phyloP scores from a whole-genome alignment of 768 basidiomycete species.

The Leucosporidium creatinivorum region DNA sequence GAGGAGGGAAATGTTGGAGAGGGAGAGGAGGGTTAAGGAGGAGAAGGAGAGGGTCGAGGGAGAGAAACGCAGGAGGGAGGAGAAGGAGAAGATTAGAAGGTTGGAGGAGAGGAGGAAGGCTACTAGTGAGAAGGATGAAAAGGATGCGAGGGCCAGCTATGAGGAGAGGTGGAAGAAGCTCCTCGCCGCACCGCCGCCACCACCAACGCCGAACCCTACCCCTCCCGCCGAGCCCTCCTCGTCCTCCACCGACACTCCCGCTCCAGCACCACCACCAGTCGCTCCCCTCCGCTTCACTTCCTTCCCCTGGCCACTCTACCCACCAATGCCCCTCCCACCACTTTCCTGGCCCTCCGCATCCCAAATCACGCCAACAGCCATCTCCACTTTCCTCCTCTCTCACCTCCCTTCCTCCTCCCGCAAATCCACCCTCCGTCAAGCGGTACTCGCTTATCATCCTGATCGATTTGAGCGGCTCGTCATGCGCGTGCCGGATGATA shows the following conservation, averaged over 20 bases:
- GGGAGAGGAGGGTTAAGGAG: conserved; percentile 1
- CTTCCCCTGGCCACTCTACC: conserved; percentile 35
- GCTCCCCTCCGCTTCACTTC: conserved; percentile 25
- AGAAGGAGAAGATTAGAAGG: conserved; percentile 10
- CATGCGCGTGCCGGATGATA: conserved; percentile 21
- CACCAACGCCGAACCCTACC: not conserved
- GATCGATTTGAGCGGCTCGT: conserved; percentile 36
- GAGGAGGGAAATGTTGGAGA: conserved; percentile 6
- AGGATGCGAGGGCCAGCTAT: conserved; percentile 16
- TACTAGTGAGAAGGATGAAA: conserved; percentile 9
- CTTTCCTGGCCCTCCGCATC: conserved; percentile 22
- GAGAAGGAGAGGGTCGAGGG: conserved; percentile 16
- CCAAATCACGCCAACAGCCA: conserved; percentile 12
- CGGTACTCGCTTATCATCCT: conserved; percentile 36
- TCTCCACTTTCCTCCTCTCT: conserved; percentile 24
- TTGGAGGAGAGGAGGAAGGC: conserved; percentile 8
- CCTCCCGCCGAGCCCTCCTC: not conserved
- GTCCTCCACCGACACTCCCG: not conserved
- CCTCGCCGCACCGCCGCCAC: not conserved
- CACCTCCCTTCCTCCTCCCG: conserved; percentile 9
- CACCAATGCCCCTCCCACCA: conserved; percentile 22
- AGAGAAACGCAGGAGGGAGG: conserved; percentile 1
- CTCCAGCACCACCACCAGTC: not conserved
- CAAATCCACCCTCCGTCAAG: conserved; percentile 29
- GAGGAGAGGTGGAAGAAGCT: conserved; percentile 18